These are phyloP conservation scores for Saxophila tyrrhenica DNA, from an alignment of 495 filamentous ascomycete genomes.

Conservation along the genomic window DNA sequence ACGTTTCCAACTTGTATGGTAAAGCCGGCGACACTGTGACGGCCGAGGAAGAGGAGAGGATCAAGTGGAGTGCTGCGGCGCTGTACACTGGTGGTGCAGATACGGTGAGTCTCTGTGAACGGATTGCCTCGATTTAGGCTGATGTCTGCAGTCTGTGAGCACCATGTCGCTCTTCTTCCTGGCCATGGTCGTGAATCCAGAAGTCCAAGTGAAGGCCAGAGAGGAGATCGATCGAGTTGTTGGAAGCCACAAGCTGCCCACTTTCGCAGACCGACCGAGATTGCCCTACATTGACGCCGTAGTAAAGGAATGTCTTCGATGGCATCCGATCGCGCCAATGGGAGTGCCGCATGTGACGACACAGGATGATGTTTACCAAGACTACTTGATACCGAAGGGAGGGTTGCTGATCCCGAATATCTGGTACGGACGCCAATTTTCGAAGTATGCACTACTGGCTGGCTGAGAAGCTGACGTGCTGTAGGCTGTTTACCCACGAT, in stretches of 20 bases:
- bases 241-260: constrained; percentile 4
- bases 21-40: constrained; percentile 7
- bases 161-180: constrained; percentile 34
- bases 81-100: constrained; percentile 50
- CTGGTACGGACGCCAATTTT: constrained; percentile 14
- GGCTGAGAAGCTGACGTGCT: constrained; percentile 3
- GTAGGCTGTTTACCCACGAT: constrained; percentile 1
- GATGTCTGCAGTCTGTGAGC: constrained; percentile 9
- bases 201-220: constrained; percentile 43
- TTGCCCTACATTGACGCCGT: constrained; percentile 13
- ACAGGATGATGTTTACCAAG: constrained; percentile 26
- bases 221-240: constrained; percentile 45
- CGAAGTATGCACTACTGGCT: constrained; percentile 3
- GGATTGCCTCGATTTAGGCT: no score
- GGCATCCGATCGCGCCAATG: constrained; percentile 14
- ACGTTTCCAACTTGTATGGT: constrained; percentile 20
- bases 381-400: constrained; percentile 38
- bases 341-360: constrained; percentile 11
- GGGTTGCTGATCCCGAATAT: constrained; percentile 28
- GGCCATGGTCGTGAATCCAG: constrained; percentile 39
- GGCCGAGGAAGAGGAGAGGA: constrained; percentile 27
- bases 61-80: constrained; percentile 39
- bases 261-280: neutral
- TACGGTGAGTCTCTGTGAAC: constrained; percentile 32
- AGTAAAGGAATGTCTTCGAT: constrained; percentile 14